These are phyloP conservation scores for Adansonia digitata DNA, from an alignment of 345 rosid genomes.

Conservation along the genomic window DNA sequence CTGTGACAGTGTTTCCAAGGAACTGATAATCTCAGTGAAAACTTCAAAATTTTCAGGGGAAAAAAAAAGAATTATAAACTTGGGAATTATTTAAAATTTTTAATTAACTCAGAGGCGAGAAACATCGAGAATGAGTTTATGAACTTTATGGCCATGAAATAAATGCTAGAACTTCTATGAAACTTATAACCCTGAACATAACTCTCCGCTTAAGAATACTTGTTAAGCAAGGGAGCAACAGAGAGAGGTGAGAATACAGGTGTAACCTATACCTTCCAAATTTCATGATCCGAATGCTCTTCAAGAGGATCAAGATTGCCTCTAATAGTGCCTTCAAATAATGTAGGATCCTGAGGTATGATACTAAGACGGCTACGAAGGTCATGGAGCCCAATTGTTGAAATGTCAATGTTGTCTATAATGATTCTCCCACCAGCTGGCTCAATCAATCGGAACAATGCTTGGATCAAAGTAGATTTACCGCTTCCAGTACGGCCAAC, in stretches of 20 bases:
- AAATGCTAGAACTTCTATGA: not conserved
- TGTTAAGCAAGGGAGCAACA: not conserved
- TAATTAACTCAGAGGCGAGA: not conserved
- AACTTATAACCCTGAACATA: not conserved
- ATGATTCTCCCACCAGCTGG: slow-evolving; percentile 75
- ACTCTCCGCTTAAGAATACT: not conserved
- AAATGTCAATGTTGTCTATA: slow-evolving; percentile 92
- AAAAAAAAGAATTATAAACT: not conserved
- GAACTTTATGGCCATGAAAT: not conserved
- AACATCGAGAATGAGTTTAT: not conserved
- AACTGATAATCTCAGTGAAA: not conserved
- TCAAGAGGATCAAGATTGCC: slow-evolving; percentile 95
- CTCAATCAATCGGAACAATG: slow-evolving; percentile 90
- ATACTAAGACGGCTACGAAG: slow-evolving; percentile 92
- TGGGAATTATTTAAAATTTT: not conserved
- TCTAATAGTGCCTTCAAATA: slow-evolving; percentile 94
- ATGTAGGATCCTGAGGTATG: slow-evolving; percentile 97
- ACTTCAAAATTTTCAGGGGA: not conserved
- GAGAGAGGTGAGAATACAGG: not conserved
- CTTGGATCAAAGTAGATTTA: slow-evolving; percentile 95
- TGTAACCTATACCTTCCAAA: slow-evolving; percentile 69
- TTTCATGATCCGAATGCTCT: slow-evolving; percentile 79
- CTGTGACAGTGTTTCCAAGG: not conserved
- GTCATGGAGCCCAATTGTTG: slow-evolving; percentile 90
- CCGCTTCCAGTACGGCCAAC: slow-evolving; percentile 99